Conservation (phyloP, 2,329 filamentous ascomycete species). For the Aspergillus clavatus region DNA sequence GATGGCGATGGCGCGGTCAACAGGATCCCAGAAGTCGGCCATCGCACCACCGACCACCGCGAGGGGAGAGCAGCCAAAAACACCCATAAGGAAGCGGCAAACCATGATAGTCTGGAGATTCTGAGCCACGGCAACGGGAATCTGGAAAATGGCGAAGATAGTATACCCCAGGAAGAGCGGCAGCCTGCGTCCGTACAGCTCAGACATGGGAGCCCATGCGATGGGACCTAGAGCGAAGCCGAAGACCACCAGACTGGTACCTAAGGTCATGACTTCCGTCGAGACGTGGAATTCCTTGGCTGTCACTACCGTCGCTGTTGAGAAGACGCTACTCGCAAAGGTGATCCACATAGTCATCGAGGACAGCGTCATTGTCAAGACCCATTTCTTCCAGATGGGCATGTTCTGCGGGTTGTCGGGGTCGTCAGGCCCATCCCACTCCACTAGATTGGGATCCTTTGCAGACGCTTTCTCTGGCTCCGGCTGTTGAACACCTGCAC, state of each 20-base stretch:
- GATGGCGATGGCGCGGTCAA: constrained; percentile 45
- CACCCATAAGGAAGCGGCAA: constrained; percentile 51
- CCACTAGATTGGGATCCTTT: constrained; percentile 28
- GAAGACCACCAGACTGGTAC: constrained; percentile 43
- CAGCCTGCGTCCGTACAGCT: constrained; percentile 47
- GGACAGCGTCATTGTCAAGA: constrained; percentile 29
- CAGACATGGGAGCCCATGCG: constrained; percentile 43
- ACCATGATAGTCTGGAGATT: constrained; percentile 53
- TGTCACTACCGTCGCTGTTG: constrained; percentile 38
- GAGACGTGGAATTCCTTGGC: constrained; percentile 43
- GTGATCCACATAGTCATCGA: constrained; percentile 43
- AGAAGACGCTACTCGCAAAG: constrained; percentile 46
- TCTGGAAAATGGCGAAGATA: constrained; percentile 51
- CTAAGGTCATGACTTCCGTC: constrained; percentile 37
- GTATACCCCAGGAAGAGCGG: constrained; percentile 48
- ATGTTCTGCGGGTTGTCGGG: constrained; percentile 31
- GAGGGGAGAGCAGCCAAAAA: constrained; percentile 49
- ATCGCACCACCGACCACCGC: constrained; percentile 48
- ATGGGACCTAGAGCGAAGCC: constrained; percentile 53
- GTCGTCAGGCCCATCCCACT: constrained; percentile 31
- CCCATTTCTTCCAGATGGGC: constrained; percentile 36
- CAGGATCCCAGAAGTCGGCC: constrained; percentile 46
- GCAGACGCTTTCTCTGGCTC: constrained; percentile 6
- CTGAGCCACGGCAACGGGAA: constrained; percentile 51
- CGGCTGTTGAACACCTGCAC: constrained; percentile 4